Conservation (phyloP, 1,284 basidiomycete species). For the Coriolopsis trogii region DNA sequence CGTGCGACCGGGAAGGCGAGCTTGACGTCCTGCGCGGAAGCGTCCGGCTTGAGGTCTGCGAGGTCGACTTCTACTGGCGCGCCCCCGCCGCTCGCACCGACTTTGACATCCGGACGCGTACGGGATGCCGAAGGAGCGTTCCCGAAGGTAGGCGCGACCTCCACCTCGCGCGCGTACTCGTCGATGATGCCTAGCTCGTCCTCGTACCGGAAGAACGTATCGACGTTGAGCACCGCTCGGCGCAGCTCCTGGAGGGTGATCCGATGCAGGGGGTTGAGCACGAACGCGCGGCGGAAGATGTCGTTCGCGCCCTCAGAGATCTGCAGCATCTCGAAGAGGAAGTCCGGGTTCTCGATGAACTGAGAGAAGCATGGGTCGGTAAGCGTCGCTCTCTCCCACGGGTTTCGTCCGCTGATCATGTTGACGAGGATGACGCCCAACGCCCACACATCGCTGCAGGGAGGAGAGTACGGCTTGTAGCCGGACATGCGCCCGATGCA, state of each 20-base stretch:
- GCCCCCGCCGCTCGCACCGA: neutral
- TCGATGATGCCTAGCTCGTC: constrained; percentile 18
- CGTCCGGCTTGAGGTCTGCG: neutral
- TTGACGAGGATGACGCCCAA: constrained; percentile 58
- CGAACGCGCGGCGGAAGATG: constrained; percentile 7
- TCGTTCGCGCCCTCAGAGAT: constrained; percentile 52
- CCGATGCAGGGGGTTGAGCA: constrained; percentile 47
- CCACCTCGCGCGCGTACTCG: neutral
- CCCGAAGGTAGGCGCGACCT: neutral
- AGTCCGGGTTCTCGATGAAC: constrained; percentile 52
- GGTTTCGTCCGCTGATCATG: constrained; percentile 86
- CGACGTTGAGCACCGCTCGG: constrained; percentile 23
- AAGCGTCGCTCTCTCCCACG: constrained; percentile 79
- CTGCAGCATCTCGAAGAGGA: constrained; percentile 71
- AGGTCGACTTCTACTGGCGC: neutral
- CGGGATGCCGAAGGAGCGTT: too few species aligned
- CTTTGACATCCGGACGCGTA: neutral
- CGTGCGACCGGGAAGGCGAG: neutral
- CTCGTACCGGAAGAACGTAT: constrained; percentile 33
- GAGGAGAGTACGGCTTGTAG: constrained; percentile 53
- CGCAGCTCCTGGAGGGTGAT: constrained; percentile 66
- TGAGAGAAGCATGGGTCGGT: constrained; percentile 71
- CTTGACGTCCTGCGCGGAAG: neutral
- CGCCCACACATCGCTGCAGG: constrained; percentile 90
- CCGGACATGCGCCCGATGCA: constrained; percentile 23